Evolutionary conservation across 768 basidiomycete genomes (phyloP).

Genomic region (Russula compacta): DNA sequence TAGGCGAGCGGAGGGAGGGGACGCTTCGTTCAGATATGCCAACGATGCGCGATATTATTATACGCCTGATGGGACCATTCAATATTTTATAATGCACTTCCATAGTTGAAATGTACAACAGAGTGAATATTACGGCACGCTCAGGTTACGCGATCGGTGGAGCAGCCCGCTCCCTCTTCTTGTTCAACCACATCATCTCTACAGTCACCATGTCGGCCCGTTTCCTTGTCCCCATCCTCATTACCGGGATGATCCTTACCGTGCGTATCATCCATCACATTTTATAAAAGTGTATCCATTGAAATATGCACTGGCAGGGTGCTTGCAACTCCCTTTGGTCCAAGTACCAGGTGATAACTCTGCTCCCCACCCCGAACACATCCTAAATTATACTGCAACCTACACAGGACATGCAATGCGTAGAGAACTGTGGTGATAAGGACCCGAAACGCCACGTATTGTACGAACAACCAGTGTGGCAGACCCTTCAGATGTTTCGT

Average conservation of each 20-base stretch:
- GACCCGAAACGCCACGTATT: constrained; percentile 54
- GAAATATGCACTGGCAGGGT: constrained; percentile 36
- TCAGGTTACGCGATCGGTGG: no score
- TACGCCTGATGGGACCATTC: constrained; percentile 2
- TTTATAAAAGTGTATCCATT: background rate
- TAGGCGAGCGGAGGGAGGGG: background rate
- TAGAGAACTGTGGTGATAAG: constrained; percentile 76
- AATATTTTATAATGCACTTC: background rate
- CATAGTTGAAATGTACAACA: background rate
- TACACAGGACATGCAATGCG: constrained; percentile 91
- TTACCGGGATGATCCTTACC: constrained; percentile 89
- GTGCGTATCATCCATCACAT: constrained; percentile 31
- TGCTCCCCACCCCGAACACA: background rate
- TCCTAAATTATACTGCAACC: background rate
- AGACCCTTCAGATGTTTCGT: constrained; percentile 87
- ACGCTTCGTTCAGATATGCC: background rate
- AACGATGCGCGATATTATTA: constrained; percentile 8
- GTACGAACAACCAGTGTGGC: constrained; percentile 94
- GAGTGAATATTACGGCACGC: background rate
- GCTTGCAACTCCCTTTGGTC: constrained; percentile 74
- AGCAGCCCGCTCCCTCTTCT: background rate
- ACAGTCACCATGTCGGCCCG: constrained; percentile 48
- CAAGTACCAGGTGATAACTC: constrained; percentile 62
- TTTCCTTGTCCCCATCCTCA: constrained; percentile 66
- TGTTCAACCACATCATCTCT: background rate